Evolutionary conservation across 768 basidiomycete genomes (phyloP), one percentile per base, ranked within the genome.

Genomic region (Lactarius tabidus): DNA sequence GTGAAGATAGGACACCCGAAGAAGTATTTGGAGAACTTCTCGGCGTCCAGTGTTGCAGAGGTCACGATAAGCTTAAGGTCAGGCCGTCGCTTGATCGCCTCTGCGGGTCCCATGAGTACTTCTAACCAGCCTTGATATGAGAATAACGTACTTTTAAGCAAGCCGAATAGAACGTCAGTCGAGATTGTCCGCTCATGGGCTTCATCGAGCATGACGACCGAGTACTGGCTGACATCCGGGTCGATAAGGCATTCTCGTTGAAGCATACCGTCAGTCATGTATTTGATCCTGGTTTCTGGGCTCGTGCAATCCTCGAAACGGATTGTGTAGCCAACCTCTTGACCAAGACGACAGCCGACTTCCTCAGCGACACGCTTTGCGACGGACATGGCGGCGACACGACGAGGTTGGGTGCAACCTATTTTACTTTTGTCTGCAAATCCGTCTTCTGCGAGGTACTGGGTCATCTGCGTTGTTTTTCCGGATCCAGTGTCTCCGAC

Each of bases 251-350:
- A 93, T 80, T 99, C 97, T 77, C 97, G 86, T 72, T 98, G 93
- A 29, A 99, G 83, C 94, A 99, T 98, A 79, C 97, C 97, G 73
- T 98, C 97, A 72, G 97, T 99, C 97, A 99, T 98, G 83, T 97
- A 99, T 77, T 98, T 99, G 83, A 99, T 99, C 73, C 91, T 88
- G 3, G 97, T 98, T 77, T 99, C 97, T 4, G 97, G 96, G 73
- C 94, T 91, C 7, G 97, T 98, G 77, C 96, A 95, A 76, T 99
- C 97, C 79, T 99, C 97, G 75, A 99, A 99, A 79, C 97, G 96
- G 71, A 99, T 98, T 7, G 91, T 91, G 75, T 99, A 99, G 8
- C 97, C 97, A 67, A 99, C 96, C 75, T 98, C 97, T 73, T 95
- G 93, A 7, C 97, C 97, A 10, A 99, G 79, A 18, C 97, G 86